Percentiles rank a stretch among this genome's conserved stretches.
phyloP scores from a whole-genome alignment of 768 basidiomycete species.

The Amanita polypyramis region DNA sequence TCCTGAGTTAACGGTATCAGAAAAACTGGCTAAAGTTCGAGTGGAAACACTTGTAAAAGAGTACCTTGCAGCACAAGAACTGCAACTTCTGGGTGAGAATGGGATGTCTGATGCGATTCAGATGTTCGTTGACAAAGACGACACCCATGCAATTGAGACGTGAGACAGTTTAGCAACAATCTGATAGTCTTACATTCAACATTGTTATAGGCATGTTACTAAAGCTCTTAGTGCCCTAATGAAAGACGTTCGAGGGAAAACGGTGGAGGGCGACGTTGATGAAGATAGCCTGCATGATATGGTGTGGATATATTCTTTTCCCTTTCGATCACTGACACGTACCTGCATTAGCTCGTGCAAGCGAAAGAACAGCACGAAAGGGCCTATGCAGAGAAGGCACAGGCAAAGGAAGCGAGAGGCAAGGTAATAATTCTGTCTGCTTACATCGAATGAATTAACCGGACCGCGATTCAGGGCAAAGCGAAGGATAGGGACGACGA shows the following conservation, averaged over 20 bases:
- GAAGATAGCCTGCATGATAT: conserved; percentile 69
- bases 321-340: neutral
- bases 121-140: conserved; percentile 96
- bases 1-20: conserved; percentile 49
- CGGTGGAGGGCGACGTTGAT: conserved; percentile 46
- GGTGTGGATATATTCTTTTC: conserved; percentile 41
- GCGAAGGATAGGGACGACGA: conserved; percentile 43
- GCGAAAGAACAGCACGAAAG: conserved; percentile 65
- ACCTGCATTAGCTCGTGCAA: conserved; percentile 41
- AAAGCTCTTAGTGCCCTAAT: conserved; percentile 49
- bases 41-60: conserved; percentile 88
- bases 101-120: conserved; percentile 94
- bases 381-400: conserved; percentile 39
- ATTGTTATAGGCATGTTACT: conserved; percentile 50
- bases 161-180: conserved; percentile 27
- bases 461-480: conserved; percentile 15
- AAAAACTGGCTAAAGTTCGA: conserved; percentile 71
- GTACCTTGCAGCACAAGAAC: conserved; percentile 85
- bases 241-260: conserved; percentile 46
- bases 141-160: conserved; percentile 85
- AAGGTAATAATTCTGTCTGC: conserved; percentile 24
- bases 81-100: conserved; percentile 82
- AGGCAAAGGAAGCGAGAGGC: conserved; percentile 26
- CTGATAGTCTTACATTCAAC: neutral
- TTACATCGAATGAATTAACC: neutral